Conservation (phyloP, 306 rosid species). For the Lathyrus oleraceus region DNA sequence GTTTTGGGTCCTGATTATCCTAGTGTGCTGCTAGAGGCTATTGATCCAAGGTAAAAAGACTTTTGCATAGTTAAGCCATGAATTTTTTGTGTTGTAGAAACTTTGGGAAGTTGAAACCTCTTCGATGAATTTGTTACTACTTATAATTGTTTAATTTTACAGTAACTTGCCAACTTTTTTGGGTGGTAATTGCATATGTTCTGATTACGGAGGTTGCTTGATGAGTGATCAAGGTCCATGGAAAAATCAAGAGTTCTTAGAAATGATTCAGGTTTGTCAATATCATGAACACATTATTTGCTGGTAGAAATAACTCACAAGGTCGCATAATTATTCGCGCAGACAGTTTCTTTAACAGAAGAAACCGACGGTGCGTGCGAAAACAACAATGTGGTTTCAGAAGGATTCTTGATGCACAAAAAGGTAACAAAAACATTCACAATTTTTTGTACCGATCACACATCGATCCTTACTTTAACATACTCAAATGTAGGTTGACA, state of each 20-base stretch:
- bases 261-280: constrained; percentile 65
- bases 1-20: constrained; percentile 71
- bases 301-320: neutral
- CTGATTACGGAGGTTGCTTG: constrained; percentile 80
- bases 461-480: neutral
- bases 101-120: constrained; percentile 9
- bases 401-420: constrained; percentile 22
- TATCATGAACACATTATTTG: neutral
- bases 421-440: constrained; percentile 42
- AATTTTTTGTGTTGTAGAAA: neutral
- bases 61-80: constrained; percentile 2
- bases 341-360: constrained; percentile 54
- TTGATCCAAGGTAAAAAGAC: constrained; percentile 63
- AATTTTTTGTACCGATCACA: neutral
- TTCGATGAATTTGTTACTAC: constrained; percentile 1
- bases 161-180: constrained; percentile 83
- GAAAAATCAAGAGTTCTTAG: constrained; percentile 59
- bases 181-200: constrained; percentile 81
- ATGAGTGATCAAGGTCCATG: constrained; percentile 88
- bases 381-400: constrained; percentile 23
- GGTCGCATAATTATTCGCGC: constrained; percentile 26
- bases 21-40: constrained; percentile 48
- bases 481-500: constrained; percentile 39
- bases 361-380: constrained; percentile 32
- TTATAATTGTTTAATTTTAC: constrained; percentile 35